These are phyloP conservation scores for Canavalia gladiata DNA, from an alignment of 306 rosid species.

Conservation along the genomic window DNA sequence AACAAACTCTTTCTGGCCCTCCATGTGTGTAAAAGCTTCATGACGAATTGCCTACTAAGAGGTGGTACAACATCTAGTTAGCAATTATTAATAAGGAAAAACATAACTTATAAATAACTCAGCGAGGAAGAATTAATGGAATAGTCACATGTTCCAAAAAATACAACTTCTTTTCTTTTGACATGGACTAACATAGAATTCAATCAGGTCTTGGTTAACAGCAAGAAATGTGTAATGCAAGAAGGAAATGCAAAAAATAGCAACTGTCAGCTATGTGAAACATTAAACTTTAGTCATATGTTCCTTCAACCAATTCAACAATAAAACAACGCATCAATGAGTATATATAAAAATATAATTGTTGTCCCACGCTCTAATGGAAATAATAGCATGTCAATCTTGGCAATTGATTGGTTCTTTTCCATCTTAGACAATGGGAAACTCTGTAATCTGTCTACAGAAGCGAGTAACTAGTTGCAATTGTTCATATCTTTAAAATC, in stretches of 20 bases:
- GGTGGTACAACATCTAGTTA: slow-evolving; percentile 55
- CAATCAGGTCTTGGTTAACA: slow-evolving; percentile 11
- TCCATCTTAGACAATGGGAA: background rate
- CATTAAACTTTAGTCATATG: slow-evolving; percentile 3
- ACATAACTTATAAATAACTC: slow-evolving; percentile 1
- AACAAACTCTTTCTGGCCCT: slow-evolving; percentile 84
- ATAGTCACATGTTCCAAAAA: background rate
- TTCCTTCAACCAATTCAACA: slow-evolving; percentile 25
- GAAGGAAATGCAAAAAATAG: slow-evolving; percentile 1
- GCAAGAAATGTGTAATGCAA: slow-evolving; percentile 10
- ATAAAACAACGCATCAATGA: slow-evolving; percentile 2
- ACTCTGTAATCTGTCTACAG: slow-evolving; percentile 6
- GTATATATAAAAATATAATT: background rate
- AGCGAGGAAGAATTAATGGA: slow-evolving; percentile 23
- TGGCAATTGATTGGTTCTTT: slow-evolving; percentile 30
- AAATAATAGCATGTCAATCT: slow-evolving; percentile 19
- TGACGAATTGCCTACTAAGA: slow-evolving; percentile 92
- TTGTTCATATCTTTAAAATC: background rate
- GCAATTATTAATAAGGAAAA: slow-evolving; percentile 5
- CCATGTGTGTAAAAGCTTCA: slow-evolving; percentile 94
- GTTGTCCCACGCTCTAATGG: slow-evolving; percentile 1
- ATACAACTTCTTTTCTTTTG: slow-evolving; percentile 25
- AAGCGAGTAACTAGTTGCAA: slow-evolving; percentile 4
- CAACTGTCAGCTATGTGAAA: background rate
- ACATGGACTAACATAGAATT: slow-evolving; percentile 12